These are phyloP conservation scores for Apiotrichum siamense DNA, from an alignment of 1,284 basidiomycete species.

Conservation along the genomic window DNA sequence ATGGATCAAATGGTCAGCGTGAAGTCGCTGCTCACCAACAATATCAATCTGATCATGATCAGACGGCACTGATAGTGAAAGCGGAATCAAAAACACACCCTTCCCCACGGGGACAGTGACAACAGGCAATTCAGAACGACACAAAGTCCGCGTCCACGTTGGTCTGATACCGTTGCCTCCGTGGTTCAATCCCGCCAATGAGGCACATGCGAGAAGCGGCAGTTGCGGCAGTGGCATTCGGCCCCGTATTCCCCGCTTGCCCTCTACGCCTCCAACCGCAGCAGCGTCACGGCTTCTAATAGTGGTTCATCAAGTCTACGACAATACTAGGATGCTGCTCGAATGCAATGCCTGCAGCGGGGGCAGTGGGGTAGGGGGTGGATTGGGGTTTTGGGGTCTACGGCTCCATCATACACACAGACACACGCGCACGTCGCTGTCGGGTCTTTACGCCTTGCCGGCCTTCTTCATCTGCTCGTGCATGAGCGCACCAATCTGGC, in stretches of 20 bases:
- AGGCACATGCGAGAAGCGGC: too few relatives aligned
- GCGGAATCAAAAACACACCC: too few relatives aligned
- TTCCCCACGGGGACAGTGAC: too few relatives aligned
- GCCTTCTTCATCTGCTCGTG: conserved; percentile 81
- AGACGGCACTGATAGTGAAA: too few relatives aligned
- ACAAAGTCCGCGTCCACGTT: too few relatives aligned
- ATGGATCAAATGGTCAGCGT: too few relatives aligned
- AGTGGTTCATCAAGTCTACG: conserved; percentile 1
- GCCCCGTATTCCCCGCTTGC: neutral
- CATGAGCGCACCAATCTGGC: conserved; percentile 83
- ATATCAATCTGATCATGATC: too few relatives aligned
- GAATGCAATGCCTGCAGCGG: neutral
- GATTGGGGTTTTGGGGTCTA: neutral
- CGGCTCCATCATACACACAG: neutral
- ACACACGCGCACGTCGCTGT: too few relatives aligned
- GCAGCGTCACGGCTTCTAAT: neutral
- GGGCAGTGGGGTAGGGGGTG: neutral
- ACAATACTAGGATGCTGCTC: conserved; percentile 1
- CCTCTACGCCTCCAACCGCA: neutral
- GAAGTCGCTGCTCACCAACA: too few relatives aligned
- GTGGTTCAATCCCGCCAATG: too few relatives aligned
- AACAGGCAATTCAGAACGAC: too few relatives aligned
- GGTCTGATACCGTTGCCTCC: too few relatives aligned
- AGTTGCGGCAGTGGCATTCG: neutral
- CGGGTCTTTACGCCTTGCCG: conserved; percentile 61